These are phyloP conservation scores for Solanum habrochaites DNA, from an alignment of 257 asterid genomes.

Conservation along the genomic window DNA sequence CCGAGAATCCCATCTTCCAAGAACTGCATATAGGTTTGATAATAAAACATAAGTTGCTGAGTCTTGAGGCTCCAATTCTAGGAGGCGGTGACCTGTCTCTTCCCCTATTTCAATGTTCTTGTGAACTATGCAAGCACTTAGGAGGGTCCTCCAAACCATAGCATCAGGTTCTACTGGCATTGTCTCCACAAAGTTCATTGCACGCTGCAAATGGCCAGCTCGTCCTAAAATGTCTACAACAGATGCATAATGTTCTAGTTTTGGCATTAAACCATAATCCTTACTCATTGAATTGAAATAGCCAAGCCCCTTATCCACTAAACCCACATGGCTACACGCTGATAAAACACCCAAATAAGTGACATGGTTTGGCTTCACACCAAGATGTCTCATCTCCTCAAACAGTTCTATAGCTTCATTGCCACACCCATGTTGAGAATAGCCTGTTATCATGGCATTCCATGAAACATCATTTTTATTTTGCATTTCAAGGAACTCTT, in stretches of 20 bases:
- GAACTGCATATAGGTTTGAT: slow-evolving; percentile 75
- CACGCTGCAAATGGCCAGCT: slow-evolving; percentile 60
- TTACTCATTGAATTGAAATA: slow-evolving; percentile 64
- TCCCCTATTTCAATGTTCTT: slow-evolving; percentile 65
- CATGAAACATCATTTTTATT: slow-evolving; percentile 63
- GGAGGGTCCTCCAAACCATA: slow-evolving; percentile 90
- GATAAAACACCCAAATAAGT: slow-evolving; percentile 75
- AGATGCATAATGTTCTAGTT: slow-evolving; percentile 69
- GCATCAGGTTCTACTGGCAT: slow-evolving; percentile 79
- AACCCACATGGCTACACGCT: slow-evolving; percentile 86
- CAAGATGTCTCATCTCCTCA: slow-evolving; percentile 45
- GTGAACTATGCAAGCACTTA: slow-evolving; percentile 77
- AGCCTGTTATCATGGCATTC: slow-evolving; percentile 87
- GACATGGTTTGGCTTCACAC: slow-evolving; percentile 49
- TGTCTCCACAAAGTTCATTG: slow-evolving; percentile 55
- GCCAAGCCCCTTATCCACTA: slow-evolving; percentile 62
- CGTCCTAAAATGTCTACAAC: slow-evolving; percentile 84
- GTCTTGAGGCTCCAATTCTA: slow-evolving; percentile 60
- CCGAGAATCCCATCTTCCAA: slow-evolving; percentile 58
- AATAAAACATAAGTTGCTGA: slow-evolving; percentile 75
- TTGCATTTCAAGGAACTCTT: slow-evolving; percentile 52
- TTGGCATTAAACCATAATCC: slow-evolving; percentile 49
- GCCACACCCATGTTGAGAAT: slow-evolving; percentile 83
- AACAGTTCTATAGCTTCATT: slow-evolving; percentile 58
- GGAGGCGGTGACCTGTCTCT: slow-evolving; percentile 59